Conservation (phyloP, 257 asterid genomes). For the Nemophila menziesii region DNA sequence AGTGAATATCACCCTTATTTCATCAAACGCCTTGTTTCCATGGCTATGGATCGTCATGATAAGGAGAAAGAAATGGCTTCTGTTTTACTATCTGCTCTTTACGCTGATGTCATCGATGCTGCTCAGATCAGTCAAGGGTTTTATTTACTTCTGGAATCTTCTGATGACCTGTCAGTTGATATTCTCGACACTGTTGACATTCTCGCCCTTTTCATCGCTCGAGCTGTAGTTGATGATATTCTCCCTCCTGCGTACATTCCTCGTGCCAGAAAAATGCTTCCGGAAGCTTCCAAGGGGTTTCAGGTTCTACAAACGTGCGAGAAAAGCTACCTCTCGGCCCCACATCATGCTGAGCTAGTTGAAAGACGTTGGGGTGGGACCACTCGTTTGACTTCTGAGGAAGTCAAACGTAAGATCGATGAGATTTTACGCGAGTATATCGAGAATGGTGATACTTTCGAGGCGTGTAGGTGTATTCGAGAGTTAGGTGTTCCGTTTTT, state of each 20-base stretch:
- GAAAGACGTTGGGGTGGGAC: conserved; percentile 99
- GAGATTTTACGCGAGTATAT: conserved; percentile 79
- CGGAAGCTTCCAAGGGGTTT: conserved; percentile 65
- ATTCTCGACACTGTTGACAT: conserved; percentile 86
- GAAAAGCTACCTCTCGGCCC: conserved; percentile 94
- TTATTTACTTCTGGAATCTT: conserved; percentile 77
- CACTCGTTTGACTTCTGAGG: conserved; percentile 86
- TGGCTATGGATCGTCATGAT: conserved; percentile 93
- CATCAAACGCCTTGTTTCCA: conserved; percentile 78
- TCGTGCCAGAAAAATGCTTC: conserved; percentile 58
- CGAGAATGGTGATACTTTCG: conserved; percentile 86
- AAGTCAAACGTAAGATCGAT: conserved; percentile 77
- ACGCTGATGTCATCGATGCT: conserved; percentile 67
- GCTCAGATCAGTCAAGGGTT: conserved; percentile 77
- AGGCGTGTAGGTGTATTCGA: conserved; percentile 89
- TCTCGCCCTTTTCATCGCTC: conserved; percentile 75
- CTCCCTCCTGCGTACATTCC: conserved; percentile 90
- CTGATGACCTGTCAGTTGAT: conserved; percentile 88
- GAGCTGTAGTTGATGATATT: conserved; percentile 94
- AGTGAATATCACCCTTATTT: conserved; percentile 87
- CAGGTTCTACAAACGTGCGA: conserved; percentile 71
- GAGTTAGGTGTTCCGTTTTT: conserved; percentile 82
- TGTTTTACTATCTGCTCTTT: conserved; percentile 81
- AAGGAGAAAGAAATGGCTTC: conserved; percentile 99
- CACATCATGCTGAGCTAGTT: conserved; percentile 97